These are phyloP conservation scores for Trametes cingulata DNA, from an alignment of 768 basidiomycete species.

Conservation along the genomic window DNA sequence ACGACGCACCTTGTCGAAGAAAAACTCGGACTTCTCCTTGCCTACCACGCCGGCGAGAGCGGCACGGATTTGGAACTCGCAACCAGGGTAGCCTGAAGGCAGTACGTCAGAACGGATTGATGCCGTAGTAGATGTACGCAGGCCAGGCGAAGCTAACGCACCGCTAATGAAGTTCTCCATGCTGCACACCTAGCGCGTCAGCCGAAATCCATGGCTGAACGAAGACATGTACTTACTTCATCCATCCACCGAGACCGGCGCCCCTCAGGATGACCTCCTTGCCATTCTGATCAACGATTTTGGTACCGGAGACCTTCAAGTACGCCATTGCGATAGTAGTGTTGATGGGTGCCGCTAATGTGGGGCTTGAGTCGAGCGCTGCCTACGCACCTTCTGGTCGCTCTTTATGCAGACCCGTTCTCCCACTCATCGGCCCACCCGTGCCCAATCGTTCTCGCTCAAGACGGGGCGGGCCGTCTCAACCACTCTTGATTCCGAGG, in stretches of 20 bases:
- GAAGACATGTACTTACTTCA: conserved; percentile 48
- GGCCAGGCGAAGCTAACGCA: conserved; percentile 22
- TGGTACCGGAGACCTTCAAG: conserved; percentile 58
- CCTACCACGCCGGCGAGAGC: conserved; percentile 69
- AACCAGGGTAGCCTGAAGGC: conserved; percentile 59
- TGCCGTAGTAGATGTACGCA: background rate
- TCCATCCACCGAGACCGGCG: conserved; percentile 83
- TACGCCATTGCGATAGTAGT: conserved; percentile 44
- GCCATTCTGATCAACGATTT: conserved; percentile 57
- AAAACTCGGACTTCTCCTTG: conserved; percentile 65
- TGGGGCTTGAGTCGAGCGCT: background rate
- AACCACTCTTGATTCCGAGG: background rate
- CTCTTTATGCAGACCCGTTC: background rate
- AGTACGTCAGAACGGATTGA: background rate
- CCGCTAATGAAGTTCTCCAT: conserved; percentile 81
- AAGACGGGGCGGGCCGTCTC: background rate
- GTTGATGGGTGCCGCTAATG: background rate
- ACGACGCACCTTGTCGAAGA: conserved; percentile 74
- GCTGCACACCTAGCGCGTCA: conserved; percentile 33
- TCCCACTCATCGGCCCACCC: background rate
- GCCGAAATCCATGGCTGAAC: background rate
- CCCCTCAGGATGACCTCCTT: conserved; percentile 65
- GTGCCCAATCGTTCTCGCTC: background rate
- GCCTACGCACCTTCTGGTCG: background rate
- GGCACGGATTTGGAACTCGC: conserved; percentile 76